Evolutionary conservation across 805 yeast species (phyloP).

Genomic region (Candida pini): DNA sequence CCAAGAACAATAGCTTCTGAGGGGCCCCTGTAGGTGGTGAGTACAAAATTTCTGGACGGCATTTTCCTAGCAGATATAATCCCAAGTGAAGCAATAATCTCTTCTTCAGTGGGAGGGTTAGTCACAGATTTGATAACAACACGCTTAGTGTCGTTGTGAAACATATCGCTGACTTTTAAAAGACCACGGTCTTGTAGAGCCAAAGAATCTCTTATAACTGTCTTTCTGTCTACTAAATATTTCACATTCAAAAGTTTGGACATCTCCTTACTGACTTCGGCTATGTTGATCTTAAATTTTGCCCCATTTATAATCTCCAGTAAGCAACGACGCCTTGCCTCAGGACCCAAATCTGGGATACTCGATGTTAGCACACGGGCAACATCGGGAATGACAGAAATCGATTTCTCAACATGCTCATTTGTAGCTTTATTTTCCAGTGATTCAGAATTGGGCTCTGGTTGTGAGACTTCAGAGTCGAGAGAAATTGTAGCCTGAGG

Average conservation of each 20-base stretch:
- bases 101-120: constrained; percentile 10
- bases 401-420: neutral
- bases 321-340: constrained; percentile 21
- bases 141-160: no score
- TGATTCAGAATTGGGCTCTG: no score
- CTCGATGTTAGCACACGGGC: no score
- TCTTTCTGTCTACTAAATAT: constrained; percentile 45
- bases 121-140: constrained; percentile 7
- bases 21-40: no score
- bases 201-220: constrained; percentile 41
- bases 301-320: constrained; percentile 35
- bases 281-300: constrained; percentile 43
- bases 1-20: no score
- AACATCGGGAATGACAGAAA: constrained; percentile 3
- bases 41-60: no score
- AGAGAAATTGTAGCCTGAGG: no score
- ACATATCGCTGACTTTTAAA: constrained; percentile 9
- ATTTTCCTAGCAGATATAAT: no score
- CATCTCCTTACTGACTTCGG: constrained; percentile 33
- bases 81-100: no score
- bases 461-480: no score
- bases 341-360: constrained; percentile 27
- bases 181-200: constrained; percentile 28
- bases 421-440: neutral
- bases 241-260: constrained; percentile 37